Evolutionary conservation across 2,329 filamentous ascomycete genomes (phyloP), one percentile per base, ranked within the genome.

Genomic region (Pseudogymnoascus sp.): DNA sequence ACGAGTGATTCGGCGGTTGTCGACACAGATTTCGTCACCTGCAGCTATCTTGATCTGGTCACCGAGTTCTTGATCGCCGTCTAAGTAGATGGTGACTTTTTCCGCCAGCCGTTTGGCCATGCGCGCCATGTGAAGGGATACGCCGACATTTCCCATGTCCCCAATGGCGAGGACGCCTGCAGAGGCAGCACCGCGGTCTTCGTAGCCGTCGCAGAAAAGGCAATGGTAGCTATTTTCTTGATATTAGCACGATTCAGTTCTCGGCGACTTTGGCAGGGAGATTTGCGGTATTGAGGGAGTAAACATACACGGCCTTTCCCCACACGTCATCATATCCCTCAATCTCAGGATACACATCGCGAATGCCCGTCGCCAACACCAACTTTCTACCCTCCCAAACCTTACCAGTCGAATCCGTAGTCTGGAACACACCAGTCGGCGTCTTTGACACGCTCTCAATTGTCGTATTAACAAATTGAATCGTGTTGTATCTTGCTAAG

Each of bases 311-410:
- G 38, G 38, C 14, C 19, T 19, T 41, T 19, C 75, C 80, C 83
- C 83, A 87, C 62, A 80, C 81, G 43, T 85, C 80, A 0, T 66
- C 74, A 66, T 83, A 87, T 0, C 85, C 84, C 1, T 76, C 69
- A 2, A 85, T 79, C 11, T 79, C 75, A 0, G 80, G 80, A 33
- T 81, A 69, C 0, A 82, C 67, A 66, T 88, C 85, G 24, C 69
- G 71, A 0, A 82, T 75, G 0, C 85, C 85, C 0, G 75, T 83
- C 0, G 82, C 84, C 0, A 88, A 71, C 0, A 84, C 79, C 1
- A 88, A 61, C 64, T 83, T 87, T 59, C 75, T 75, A 0, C 83
- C 83, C 7, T 71, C 66, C 67, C 79, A 86, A 0, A 67, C 69
- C 2, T 71, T 68, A 0, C 81, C 82, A 0, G 73, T 35, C 1